Percentiles rank a stretch among this genome's conserved stretches.
Evolutionary conservation across 345 rosid genomes (phyloP).

Genomic region (Ceriops decandra): DNA sequence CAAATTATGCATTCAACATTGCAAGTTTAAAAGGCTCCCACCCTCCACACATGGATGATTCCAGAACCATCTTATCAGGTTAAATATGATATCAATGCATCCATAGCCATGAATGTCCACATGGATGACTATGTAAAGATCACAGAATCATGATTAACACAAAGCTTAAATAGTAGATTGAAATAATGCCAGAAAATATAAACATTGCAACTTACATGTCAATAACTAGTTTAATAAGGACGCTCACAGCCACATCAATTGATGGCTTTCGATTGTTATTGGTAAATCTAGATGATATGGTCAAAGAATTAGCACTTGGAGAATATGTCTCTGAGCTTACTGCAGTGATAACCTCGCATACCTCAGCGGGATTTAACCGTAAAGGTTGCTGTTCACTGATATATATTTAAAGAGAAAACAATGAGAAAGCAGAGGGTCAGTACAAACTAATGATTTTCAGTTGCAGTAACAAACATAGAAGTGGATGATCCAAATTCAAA

Average conservation of each 20-base stretch:
- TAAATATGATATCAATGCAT: conserved; percentile 7
- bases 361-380: conserved; percentile 78
- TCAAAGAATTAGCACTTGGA: conserved; percentile 52
- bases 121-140: too few species aligned
- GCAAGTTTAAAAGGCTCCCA: background rate
- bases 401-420: conserved; percentile 22
- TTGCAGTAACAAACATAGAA: background rate
- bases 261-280: conserved; percentile 82
- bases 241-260: conserved; percentile 96
- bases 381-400: conserved; percentile 97
- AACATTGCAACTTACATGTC: conserved; percentile 67
- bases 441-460: conserved; percentile 7
- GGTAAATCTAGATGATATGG: conserved; percentile 70
- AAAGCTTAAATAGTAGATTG: background rate
- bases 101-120: background rate
- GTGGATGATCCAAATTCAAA: conserved; percentile 1
- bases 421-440: conserved; percentile 13
- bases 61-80: conserved; percentile 1
- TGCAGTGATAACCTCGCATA: conserved; percentile 92
- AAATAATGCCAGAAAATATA: conserved; percentile 15
- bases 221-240: conserved; percentile 89
- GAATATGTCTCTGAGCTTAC: conserved; percentile 83
- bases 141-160: too few species aligned
- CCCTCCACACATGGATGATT: too few species aligned
- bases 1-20: background rate